Conservation (phyloP, 176 grass and related monocot species). For the Rhynchospora pubera region DNA sequence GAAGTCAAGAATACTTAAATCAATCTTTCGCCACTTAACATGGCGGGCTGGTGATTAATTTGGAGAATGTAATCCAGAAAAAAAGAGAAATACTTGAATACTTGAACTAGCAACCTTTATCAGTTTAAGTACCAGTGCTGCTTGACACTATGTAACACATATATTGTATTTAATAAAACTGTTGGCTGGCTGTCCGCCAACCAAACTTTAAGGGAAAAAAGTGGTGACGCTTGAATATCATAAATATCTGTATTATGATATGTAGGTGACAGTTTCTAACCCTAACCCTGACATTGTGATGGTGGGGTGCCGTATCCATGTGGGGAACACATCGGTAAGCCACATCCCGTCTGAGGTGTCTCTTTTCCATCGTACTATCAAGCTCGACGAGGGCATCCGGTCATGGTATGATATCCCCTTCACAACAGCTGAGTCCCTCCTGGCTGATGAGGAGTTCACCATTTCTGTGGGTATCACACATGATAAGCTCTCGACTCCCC, state of each 20-base stretch:
- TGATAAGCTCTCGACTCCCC: conserved; percentile 61
- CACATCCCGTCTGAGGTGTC: conserved; percentile 81
- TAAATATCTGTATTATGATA: conserved; percentile 7
- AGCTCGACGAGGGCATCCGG: conserved; percentile 76
- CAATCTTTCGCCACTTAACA: too few relatives aligned
- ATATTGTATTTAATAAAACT: too few relatives aligned
- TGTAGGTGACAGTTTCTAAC: conserved; percentile 77
- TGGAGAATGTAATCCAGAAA: background rate
- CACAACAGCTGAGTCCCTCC: conserved; percentile 77
- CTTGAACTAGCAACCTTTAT: background rate
- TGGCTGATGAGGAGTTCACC: conserved; percentile 91
- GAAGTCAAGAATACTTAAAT: too few relatives aligned
- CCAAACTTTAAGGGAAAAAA: background rate
- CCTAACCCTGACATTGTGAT: conserved; percentile 83
- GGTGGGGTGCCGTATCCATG: conserved; percentile 91
- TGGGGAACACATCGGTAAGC: conserved; percentile 77
- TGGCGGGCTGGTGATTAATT: too few relatives aligned
- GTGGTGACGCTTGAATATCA: background rate
- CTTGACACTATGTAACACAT: background rate
- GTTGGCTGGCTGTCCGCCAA: too few relatives aligned
- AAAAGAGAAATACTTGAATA: background rate
- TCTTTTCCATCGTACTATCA: conserved; percentile 80
- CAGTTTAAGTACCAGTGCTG: conserved; percentile 15
- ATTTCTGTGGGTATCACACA: conserved; percentile 61
- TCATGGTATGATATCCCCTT: conserved; percentile 99